Percentiles rank a stretch among this genome's conserved stretches.
These are phyloP conservation scores for Porpolomopsis calyptriformis DNA, from an alignment of 768 basidiomycete species.

Conservation along the genomic window DNA sequence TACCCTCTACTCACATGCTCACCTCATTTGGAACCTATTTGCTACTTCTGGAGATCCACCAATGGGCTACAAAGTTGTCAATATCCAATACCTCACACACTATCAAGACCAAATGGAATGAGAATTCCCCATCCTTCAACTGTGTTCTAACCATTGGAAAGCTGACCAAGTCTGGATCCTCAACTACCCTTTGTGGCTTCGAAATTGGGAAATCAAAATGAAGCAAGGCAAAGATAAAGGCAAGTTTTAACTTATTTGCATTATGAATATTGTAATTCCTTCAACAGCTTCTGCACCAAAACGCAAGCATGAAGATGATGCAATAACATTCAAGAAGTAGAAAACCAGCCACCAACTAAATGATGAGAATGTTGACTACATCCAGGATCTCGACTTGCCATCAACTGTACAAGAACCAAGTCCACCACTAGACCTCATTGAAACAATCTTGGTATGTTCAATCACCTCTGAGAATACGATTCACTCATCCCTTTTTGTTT, in stretches of 20 bases:
- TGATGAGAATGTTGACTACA: neutral
- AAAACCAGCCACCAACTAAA: neutral
- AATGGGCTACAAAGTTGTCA: neutral
- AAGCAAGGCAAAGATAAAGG: neutral
- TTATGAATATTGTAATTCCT: neutral
- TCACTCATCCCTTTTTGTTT: neutral
- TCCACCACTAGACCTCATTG: neutral
- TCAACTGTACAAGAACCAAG: neutral
- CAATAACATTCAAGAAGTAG: neutral
- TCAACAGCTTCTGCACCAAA: neutral
- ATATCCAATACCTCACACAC: neutral
- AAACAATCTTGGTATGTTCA: neutral
- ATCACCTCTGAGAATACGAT: neutral
- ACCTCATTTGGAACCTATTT: neutral
- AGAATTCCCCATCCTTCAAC: neutral
- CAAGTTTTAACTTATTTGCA: no score
- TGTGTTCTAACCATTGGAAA: conserved; percentile 2
- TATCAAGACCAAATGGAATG: neutral
- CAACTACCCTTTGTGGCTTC: neutral
- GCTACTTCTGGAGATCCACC: neutral
- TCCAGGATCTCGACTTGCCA: neutral
- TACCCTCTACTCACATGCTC: neutral
- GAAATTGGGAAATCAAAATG: neutral
- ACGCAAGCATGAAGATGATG: neutral
- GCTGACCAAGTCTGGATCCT: conserved; percentile 4